Percentiles rank a stretch among this genome's conserved stretches.
phyloP scores from a whole-genome alignment of 2,329 filamentous ascomycete genomes.

The Kalmusia sp. region DNA sequence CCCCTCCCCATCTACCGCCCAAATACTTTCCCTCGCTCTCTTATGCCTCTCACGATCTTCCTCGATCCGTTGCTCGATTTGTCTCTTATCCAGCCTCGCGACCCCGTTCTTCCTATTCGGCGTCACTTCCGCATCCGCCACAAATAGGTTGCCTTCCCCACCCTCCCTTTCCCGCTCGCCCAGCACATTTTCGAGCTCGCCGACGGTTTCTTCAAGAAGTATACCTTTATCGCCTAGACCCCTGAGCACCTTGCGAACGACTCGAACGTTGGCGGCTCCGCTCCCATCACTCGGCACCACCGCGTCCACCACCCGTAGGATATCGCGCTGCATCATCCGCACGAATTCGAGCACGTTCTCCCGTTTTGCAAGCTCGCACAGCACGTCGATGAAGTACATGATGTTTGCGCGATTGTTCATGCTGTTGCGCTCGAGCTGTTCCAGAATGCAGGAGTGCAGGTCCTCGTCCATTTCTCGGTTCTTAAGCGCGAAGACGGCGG shows the following conservation, averaged over 20 bases:
- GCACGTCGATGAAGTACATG: constrained; percentile 98
- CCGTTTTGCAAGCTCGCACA: constrained; percentile 83
- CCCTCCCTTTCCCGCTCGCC: constrained; percentile 78
- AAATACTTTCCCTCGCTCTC: constrained; percentile 86
- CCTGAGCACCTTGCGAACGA: constrained; percentile 81
- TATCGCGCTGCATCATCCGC: constrained; percentile 93
- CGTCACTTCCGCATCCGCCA: constrained; percentile 9
- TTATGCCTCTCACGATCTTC: constrained; percentile 97
- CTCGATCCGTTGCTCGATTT: constrained; percentile 95
- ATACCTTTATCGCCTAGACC: constrained; percentile 75
- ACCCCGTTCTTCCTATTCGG: constrained; percentile 40
- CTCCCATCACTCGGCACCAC: constrained; percentile 87
- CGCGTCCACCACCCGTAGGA: constrained; percentile 87
- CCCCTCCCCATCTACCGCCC: constrained; percentile 76
- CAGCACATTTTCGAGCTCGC: constrained; percentile 82
- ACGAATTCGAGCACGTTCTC: constrained; percentile 83
- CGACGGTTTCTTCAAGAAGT: constrained; percentile 75
- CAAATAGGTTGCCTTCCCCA: constrained; percentile 25
- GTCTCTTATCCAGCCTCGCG: constrained; percentile 75
- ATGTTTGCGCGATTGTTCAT: constrained; percentile 99
- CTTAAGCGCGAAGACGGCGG: constrained; percentile 92
- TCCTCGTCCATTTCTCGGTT: constrained; percentile 96
- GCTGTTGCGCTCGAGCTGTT: constrained; percentile 91
- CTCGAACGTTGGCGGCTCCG: constrained; percentile 91
- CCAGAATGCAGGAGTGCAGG: constrained; percentile 93